A percentile compares a stretch with the other conserved stretches of the same genome.
These are phyloP conservation scores for thale cress (Arabidopsis thaliana) DNA, from an alignment of 345 rosid genomes.

Conservation along the genomic window DNA sequence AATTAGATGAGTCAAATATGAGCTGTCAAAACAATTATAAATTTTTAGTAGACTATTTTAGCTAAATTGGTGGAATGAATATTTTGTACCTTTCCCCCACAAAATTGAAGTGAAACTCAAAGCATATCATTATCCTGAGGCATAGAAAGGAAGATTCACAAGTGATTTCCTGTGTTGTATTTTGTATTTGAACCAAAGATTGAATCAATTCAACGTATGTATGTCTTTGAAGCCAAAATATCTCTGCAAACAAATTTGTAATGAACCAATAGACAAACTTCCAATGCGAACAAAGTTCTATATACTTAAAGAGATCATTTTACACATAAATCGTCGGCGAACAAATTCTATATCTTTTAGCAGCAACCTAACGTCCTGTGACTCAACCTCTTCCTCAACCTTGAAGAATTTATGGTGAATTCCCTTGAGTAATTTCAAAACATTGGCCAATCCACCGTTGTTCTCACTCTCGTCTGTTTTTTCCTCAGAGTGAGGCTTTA, in stretches of 20 bases:
- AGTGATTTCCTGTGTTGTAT: no score
- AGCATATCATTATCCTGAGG: not conserved
- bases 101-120: not conserved
- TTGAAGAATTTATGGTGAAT: slow-evolving; percentile 29
- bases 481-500: slow-evolving; percentile 52
- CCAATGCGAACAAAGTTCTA: not conserved
- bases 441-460: slow-evolving; percentile 47
- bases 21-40: no score
- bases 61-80: no score
- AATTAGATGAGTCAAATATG: no score
- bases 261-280: not conserved
- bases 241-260: not conserved
- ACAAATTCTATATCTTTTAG: slow-evolving; percentile 17
- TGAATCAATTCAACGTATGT: slow-evolving; percentile 5
- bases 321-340: not conserved
- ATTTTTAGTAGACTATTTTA: no score
- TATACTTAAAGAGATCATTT: not conserved
- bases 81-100: no score
- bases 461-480: slow-evolving; percentile 54
- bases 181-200: not conserved
- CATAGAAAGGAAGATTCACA: not conserved
- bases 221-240: not conserved
- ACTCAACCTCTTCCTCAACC: slow-evolving; percentile 21
- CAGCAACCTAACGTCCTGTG: slow-evolving; percentile 29
- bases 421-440: slow-evolving; percentile 44